phyloP scores from a whole-genome alignment of 371 early-diverging fungal genomes.

The Haplosporangium sp. region DNA sequence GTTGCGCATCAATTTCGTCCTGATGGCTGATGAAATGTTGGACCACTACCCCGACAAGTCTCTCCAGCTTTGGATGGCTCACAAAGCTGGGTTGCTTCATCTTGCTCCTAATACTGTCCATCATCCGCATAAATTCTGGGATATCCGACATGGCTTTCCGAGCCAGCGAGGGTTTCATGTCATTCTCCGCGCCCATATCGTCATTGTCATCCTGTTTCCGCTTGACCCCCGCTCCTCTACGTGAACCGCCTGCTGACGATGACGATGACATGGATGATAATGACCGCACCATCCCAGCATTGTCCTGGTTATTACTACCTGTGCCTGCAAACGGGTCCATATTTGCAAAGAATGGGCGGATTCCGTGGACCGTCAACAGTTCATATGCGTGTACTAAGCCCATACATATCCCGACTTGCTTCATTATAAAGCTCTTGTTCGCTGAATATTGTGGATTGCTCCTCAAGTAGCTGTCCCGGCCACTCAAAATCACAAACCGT shows the following conservation, averaged over 20 bases:
- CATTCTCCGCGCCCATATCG: slow-evolving; percentile 13
- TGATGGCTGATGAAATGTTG: slow-evolving; percentile 72
- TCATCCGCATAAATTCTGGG: slow-evolving; percentile 55
- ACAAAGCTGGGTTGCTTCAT: slow-evolving; percentile 62
- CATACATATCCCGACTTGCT: slow-evolving; percentile 14
- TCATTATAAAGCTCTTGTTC: slow-evolving; percentile 50
- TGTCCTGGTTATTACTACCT: background rate
- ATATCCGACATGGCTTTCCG: slow-evolving; percentile 51
- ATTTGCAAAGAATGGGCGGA: slow-evolving; percentile 65
- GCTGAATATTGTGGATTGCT: slow-evolving; percentile 16
- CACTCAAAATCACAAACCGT: slow-evolving; percentile 59
- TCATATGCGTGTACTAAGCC: slow-evolving; percentile 66
- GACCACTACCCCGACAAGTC: slow-evolving; percentile 69
- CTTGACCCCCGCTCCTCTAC: slow-evolving; percentile 11
- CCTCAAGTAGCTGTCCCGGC: slow-evolving; percentile 57
- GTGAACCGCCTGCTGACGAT: background rate
- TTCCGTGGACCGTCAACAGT: slow-evolving; percentile 70
- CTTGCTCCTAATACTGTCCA: slow-evolving; percentile 52
- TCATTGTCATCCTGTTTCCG: slow-evolving; percentile 4
- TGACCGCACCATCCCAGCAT: too few species aligned
- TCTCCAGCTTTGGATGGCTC: slow-evolving; percentile 88
- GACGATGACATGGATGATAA: too few species aligned
- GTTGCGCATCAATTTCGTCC: slow-evolving; percentile 26
- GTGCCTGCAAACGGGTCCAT: slow-evolving; percentile 49
- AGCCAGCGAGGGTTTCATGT: slow-evolving; percentile 42